phyloP scores from a whole-genome alignment of 495 filamentous ascomycete genomes.

The Pseudomonodictys pantanalensis region DNA sequence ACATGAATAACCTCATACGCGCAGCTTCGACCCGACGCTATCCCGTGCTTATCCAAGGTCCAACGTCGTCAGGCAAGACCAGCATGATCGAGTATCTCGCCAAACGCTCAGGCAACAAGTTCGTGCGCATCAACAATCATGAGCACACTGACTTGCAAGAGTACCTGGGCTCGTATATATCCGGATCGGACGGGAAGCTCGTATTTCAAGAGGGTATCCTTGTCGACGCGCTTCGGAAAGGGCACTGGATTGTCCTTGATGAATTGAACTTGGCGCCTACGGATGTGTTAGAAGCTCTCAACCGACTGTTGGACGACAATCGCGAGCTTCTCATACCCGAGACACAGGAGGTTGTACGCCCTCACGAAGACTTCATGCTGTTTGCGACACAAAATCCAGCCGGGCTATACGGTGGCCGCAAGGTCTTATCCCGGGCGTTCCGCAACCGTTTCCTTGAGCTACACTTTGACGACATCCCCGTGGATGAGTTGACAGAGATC shows the following conservation, averaged over 20 bases:
- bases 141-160: slow-evolving; percentile 98
- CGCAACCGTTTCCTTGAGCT: slow-evolving; percentile 95
- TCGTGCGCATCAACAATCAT: slow-evolving; percentile 98
- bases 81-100: slow-evolving; percentile 99
- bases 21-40: slow-evolving; percentile 88
- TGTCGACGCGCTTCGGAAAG: slow-evolving; percentile 85
- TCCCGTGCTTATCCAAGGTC: slow-evolving; percentile 94
- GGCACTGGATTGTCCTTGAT: slow-evolving; percentile 97
- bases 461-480: slow-evolving; percentile 97
- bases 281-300: slow-evolving; percentile 92
- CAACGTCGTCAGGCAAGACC: slow-evolving; percentile 95
- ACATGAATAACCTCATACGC: slow-evolving; percentile 87
- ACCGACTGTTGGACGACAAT: slow-evolving; percentile 94
- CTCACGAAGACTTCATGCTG: slow-evolving; percentile 92
- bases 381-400: slow-evolving; percentile 99
- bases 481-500: slow-evolving; percentile 91
- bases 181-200: slow-evolving; percentile 76
- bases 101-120: slow-evolving; percentile 91
- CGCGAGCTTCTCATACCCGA: slow-evolving; percentile 96
- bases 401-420: slow-evolving; percentile 91
- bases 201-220: slow-evolving; percentile 92
- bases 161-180: slow-evolving; percentile 92
- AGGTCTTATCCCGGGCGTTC: slow-evolving; percentile 89
- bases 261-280: slow-evolving; percentile 95
- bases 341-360: slow-evolving; percentile 88